These are phyloP conservation scores for Coemansia sp. DNA, from an alignment of 371 early-diverging fungal genomes.

Conservation along the genomic window DNA sequence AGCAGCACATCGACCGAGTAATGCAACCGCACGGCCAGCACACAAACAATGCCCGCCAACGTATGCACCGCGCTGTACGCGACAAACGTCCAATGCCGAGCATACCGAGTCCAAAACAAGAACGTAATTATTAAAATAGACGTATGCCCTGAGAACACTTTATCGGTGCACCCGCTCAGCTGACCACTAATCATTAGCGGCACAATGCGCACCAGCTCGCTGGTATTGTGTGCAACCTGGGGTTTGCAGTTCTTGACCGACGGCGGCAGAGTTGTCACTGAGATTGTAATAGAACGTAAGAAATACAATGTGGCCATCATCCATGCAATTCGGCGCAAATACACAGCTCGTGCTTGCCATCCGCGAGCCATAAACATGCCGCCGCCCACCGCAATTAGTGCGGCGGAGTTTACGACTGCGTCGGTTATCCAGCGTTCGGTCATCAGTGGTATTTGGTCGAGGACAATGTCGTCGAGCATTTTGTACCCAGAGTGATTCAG, in stretches of 20 bases:
- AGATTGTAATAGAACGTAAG: slow-evolving; percentile 61
- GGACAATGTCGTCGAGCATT: slow-evolving; percentile 29
- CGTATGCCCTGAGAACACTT: slow-evolving; percentile 75
- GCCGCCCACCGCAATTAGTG: slow-evolving; percentile 18
- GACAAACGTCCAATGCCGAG: slow-evolving; percentile 54
- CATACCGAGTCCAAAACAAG: slow-evolving; percentile 65
- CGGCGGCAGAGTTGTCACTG: slow-evolving; percentile 70
- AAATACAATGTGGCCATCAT: slow-evolving; percentile 61
- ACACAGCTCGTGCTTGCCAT: slow-evolving; percentile 54
- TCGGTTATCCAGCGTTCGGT: slow-evolving; percentile 26
- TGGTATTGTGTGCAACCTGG: slow-evolving; percentile 36
- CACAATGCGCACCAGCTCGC: slow-evolving; percentile 44
- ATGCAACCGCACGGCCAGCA: slow-evolving; percentile 65
- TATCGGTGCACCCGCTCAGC: slow-evolving; percentile 67
- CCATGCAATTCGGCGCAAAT: slow-evolving; percentile 62
- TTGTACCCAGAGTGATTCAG: neutral
- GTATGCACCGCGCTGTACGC: slow-evolving; percentile 58
- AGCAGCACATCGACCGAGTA: slow-evolving; percentile 71
- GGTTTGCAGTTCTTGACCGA: slow-evolving; percentile 57
- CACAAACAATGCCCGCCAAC: slow-evolving; percentile 56
- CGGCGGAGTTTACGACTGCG: slow-evolving; percentile 22
- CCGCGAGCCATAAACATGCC: slow-evolving; percentile 25
- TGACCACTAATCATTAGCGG: slow-evolving; percentile 55
- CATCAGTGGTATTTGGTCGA: slow-evolving; percentile 23
- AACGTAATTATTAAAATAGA: slow-evolving; percentile 58